phyloP scores from a whole-genome alignment of 139 green algal genomes.

The Chlorella sp. region DNA sequence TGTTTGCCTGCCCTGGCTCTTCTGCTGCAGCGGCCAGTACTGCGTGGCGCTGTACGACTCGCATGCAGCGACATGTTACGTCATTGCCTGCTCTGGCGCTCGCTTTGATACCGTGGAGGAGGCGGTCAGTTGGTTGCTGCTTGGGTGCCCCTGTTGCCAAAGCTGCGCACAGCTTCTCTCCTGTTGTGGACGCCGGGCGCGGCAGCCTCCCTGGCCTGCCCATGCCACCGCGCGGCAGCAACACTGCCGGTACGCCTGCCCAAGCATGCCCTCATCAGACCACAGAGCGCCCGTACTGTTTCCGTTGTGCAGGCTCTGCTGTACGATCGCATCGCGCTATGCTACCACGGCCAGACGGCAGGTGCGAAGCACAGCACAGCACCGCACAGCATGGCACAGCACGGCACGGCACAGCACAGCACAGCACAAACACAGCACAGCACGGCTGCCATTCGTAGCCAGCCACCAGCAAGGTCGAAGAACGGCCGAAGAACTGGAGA shows the following conservation, averaged over 20 bases:
- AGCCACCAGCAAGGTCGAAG: neutral
- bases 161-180: too few species aligned
- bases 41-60: neutral
- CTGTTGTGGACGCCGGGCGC: too few species aligned
- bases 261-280: neutral
- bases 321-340: conserved; percentile 28
- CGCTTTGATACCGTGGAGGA: conserved; percentile 3
- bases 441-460: neutral
- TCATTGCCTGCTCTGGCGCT: neutral
- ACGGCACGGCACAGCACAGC: too few species aligned
- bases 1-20: neutral
- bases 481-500: neutral
- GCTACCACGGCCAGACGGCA: conserved; percentile 18
- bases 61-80: neutral
- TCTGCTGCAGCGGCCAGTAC: conserved; percentile 15
- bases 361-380: neutral
- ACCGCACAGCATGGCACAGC: too few species aligned
- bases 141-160: neutral
- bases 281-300: neutral
- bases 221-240: neutral
- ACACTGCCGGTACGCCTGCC: neutral
- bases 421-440: too few species aligned
- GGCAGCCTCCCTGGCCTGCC: neutral
- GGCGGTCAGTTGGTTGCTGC: neutral
- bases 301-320: neutral